These are phyloP conservation scores for Vigna trinervia DNA, from an alignment of 306 rosid species.

Conservation along the genomic window DNA sequence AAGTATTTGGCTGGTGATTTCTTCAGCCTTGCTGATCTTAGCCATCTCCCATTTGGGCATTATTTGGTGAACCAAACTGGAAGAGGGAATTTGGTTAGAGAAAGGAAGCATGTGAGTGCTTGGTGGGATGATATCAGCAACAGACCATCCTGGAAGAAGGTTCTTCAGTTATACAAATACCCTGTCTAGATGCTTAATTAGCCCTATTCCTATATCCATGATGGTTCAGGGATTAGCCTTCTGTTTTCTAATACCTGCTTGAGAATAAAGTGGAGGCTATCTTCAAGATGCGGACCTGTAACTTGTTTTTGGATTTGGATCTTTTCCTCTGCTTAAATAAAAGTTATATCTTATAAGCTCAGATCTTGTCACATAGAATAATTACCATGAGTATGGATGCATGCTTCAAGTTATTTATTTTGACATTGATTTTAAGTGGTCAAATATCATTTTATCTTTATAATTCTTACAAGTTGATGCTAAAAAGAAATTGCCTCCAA, in stretches of 20 bases:
- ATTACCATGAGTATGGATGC: neutral
- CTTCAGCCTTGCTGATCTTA: constrained; percentile 48
- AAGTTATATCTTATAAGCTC: neutral
- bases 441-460: neutral
- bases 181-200: constrained; percentile 37
- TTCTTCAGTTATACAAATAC: constrained; percentile 47
- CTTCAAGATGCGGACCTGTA: neutral
- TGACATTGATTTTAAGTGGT: neutral
- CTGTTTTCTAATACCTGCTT: neutral
- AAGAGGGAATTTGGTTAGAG: constrained; percentile 12
- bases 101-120: constrained; percentile 46
- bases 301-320: constrained; percentile 7
- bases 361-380: neutral
- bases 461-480: neutral
- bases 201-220: neutral
- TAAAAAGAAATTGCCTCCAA: neutral
- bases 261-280: constrained; percentile 22
- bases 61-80: constrained; percentile 34
- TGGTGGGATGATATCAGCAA: constrained; percentile 56
- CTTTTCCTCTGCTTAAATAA: neutral
- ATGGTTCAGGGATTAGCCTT: neutral
- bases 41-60: constrained; percentile 43
- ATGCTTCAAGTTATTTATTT: neutral
- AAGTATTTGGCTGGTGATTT: constrained; percentile 44
- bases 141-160: constrained; percentile 67